These are phyloP conservation scores for Venturia carpophila DNA, from an alignment of 2,329 filamentous ascomycete genomes.

Conservation along the genomic window DNA sequence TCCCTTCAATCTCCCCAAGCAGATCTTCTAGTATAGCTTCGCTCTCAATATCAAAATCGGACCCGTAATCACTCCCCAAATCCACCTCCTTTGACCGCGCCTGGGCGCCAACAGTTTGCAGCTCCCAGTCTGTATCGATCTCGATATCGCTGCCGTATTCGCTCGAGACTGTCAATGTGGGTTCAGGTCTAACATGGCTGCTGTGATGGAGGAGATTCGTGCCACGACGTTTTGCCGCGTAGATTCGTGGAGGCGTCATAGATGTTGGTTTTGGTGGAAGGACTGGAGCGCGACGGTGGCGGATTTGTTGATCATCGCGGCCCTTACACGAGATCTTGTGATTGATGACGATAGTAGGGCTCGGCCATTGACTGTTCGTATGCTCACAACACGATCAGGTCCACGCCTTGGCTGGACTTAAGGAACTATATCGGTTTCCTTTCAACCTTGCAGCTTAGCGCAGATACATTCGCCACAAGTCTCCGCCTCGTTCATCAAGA, in stretches of 20 bases:
- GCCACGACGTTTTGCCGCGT: constrained; percentile 7
- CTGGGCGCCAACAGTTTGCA: neutral
- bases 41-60: constrained; percentile 9
- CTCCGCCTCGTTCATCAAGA: neutral
- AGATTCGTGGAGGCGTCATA: constrained; percentile 11
- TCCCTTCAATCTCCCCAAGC: neutral
- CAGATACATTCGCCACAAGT: neutral
- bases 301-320: neutral
- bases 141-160: constrained; percentile 8
- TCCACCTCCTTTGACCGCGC: neutral
- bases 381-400: no score
- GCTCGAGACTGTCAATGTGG: neutral
- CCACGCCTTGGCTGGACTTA: no score
- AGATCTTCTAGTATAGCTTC: constrained; percentile 7
- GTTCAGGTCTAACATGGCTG: neutral
- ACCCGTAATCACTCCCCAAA: constrained; percentile 1
- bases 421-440: neutral
- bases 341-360: no score
- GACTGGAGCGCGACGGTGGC: neutral
- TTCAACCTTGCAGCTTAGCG: neutral
- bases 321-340: constrained; percentile 1
- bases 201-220: neutral
- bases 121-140: neutral
- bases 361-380: no score
- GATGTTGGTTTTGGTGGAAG: neutral